Evolutionary conservation across 208 protist genomes (phyloP).

Genomic region (Acanthamoeba royreba): DNA sequence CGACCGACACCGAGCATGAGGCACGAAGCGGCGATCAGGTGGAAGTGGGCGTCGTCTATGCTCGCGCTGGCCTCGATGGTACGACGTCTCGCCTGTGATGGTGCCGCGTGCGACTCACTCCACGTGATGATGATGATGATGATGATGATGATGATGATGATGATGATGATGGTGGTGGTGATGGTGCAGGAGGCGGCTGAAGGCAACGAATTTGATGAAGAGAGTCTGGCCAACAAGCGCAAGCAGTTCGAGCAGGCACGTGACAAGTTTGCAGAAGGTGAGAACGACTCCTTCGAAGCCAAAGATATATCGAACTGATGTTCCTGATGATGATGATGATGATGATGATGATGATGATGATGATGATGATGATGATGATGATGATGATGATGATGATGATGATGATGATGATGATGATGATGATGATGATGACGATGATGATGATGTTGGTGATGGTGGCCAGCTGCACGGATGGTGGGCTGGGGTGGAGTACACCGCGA

Average conservation of each 20-base stretch:
- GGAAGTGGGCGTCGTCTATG: slow-evolving; percentile 2
- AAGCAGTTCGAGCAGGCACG: slow-evolving; percentile 8
- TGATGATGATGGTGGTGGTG: neutral
- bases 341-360: too few species aligned
- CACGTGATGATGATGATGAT: neutral
- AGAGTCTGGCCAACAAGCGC: neutral
- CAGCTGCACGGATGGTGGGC: neutral
- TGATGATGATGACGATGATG: too few species aligned
- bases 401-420: too few species aligned
- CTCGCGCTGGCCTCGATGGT: neutral
- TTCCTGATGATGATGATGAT: too few species aligned
- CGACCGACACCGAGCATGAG: neutral
- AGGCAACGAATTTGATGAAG: neutral
- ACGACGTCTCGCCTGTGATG: too few species aligned
- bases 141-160: neutral
- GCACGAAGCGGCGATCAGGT: neutral
- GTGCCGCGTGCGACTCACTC: too few species aligned
- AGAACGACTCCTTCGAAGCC: too few species aligned
- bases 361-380: too few species aligned
- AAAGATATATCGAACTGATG: too few species aligned
- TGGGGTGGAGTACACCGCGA: neutral
- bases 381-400: too few species aligned
- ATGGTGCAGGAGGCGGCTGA: neutral
- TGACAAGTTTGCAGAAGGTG: neutral
- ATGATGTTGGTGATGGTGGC: too few species aligned